These are phyloP conservation scores for Emiliania huxleyi DNA, from an alignment of 78 protist genomes.

Conservation along the genomic window DNA sequence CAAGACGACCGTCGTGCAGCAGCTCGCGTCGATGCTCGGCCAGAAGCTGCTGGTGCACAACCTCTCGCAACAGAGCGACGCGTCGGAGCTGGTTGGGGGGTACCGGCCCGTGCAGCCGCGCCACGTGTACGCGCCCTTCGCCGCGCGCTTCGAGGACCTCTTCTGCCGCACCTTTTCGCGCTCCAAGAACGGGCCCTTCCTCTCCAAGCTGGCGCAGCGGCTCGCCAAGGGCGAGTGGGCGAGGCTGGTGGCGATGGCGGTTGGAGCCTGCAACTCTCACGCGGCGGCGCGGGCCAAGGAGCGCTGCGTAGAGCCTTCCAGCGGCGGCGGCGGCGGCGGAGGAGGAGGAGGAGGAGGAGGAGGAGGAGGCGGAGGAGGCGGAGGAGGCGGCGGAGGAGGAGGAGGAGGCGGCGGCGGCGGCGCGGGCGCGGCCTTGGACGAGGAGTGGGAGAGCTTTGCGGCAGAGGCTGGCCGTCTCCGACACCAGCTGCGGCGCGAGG, in stretches of 20 bases:
- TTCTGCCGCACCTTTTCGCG: conserved; percentile 46
- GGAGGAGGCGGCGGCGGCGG: background rate
- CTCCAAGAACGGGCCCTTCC: conserved; percentile 31
- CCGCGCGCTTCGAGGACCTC: conserved; percentile 53
- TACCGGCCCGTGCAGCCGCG: conserved; percentile 92
- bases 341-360: no score
- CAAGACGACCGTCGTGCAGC: conserved; percentile 96
- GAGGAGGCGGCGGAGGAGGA: no score
- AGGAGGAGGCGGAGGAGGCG: no score
- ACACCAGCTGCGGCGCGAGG: background rate
- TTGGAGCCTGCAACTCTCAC: background rate
- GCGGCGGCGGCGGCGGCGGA: no score
- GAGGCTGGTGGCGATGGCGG: conserved; percentile 39
- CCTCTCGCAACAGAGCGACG: conserved; percentile 94
- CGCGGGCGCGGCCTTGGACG: background rate
- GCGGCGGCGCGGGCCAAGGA: background rate
- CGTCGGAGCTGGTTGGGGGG: conserved; percentile 97
- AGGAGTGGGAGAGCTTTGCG: background rate
- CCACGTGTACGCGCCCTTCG: conserved; percentile 61
- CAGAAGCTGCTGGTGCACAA: conserved; percentile 78
- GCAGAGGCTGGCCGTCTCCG: background rate
- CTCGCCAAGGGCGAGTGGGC: conserved; percentile 58
- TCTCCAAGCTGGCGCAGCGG: background rate
- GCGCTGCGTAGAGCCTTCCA: no score
- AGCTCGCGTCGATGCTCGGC: conserved; percentile 80